Evolutionary conservation across 176 grass and related monocot species (phyloP), one percentile per base, ranked within the genome.

Genomic region (Alloteropsis semialata): DNA sequence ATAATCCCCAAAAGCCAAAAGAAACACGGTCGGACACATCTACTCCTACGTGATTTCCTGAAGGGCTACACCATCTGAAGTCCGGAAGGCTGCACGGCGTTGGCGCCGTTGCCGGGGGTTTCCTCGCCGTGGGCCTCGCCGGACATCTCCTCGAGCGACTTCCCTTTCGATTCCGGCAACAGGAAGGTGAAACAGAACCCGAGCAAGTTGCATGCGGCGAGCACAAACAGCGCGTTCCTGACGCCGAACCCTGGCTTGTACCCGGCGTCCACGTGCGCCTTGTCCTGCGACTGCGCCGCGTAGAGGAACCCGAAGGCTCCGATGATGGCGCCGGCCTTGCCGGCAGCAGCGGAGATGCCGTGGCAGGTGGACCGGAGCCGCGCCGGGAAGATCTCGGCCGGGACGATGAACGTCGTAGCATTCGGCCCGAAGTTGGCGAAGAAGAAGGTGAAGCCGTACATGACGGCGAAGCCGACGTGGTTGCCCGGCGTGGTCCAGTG

Each of bases 391-490:
- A 95, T 90, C 87, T 95, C 92, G 2, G 94, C 94, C 15, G 94
- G 94, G 37, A 93, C 74, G 76, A 97, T 89, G 84, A 97, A 97
- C 3, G 94, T 93, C 5, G 94, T 97, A 0, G 77, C 66, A 80
- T 97, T 97, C 5, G 94, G 91, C 50, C 94, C 94, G 72, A 97
- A 97, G 85, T 93, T 97, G 46, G 94, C 94, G 71, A 97, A 97
- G 81, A 97, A 93, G 87, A 95, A 95, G 32, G 92, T 92, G 66
- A 95, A 46, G 0, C 61, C 87, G 65, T 95, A 95, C 75, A 90
- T 68, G 48, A 92, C 16, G 30, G 88, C 46, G 59, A 94, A 94
- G 50, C 70, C 87, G 25, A 76, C 39, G 25, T 90, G 90, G 55
- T 95, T 25, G 12, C 85, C 90, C 0, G 87, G 1, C 41, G 79